Percentiles rank a stretch among this genome's conserved stretches.
Conservation (phyloP, 1,284 basidiomycete species). For the Malassezia sympodialis region DNA sequence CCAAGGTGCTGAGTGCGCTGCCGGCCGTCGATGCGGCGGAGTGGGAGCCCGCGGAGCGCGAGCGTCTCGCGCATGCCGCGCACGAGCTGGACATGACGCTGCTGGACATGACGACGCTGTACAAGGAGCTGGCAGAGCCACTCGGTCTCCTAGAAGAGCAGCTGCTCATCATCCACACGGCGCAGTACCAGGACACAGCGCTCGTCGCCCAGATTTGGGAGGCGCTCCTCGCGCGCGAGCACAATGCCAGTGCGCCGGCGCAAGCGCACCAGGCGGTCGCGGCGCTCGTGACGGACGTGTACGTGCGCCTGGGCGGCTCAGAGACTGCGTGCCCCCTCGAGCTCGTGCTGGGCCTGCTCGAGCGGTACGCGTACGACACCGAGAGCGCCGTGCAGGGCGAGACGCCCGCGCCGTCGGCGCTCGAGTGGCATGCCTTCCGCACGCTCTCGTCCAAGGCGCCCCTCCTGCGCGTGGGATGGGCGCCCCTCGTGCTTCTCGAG, state of each 20-base stretch:
- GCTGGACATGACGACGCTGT: constrained; percentile 58
- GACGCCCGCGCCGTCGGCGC: background rate
- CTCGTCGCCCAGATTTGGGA: constrained; percentile 79
- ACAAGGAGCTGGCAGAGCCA: constrained; percentile 75
- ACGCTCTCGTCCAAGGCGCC: background rate
- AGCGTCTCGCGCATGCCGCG: constrained; percentile 52
- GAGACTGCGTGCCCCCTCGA: constrained; percentile 42
- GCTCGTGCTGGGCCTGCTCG: constrained; percentile 28
- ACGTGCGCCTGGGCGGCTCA: constrained; percentile 21
- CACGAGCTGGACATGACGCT: constrained; percentile 52
- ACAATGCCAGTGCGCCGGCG: constrained; percentile 35
- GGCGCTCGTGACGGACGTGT: constrained; percentile 26
- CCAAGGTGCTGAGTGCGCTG: constrained; percentile 56
- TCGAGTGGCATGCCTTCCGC: constrained; percentile 2
- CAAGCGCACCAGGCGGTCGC: constrained; percentile 26
- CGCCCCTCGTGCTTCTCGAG: constrained; percentile 62
- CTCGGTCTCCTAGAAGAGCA: constrained; percentile 75
- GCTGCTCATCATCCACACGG: constrained; percentile 81
- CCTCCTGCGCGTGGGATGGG: constrained; percentile 58
- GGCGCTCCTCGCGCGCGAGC: constrained; percentile 68
- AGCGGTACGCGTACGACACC: constrained; percentile 35
- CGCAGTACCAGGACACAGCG: constrained; percentile 76
- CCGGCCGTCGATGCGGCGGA: constrained; percentile 24
- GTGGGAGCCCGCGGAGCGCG: constrained; percentile 46
- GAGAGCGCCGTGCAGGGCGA: constrained; percentile 12